Evolutionary conservation across 306 rosid genomes (phyloP), one percentile per base, ranked within the genome.

Genomic region (Styphnolobium japonicum): DNA sequence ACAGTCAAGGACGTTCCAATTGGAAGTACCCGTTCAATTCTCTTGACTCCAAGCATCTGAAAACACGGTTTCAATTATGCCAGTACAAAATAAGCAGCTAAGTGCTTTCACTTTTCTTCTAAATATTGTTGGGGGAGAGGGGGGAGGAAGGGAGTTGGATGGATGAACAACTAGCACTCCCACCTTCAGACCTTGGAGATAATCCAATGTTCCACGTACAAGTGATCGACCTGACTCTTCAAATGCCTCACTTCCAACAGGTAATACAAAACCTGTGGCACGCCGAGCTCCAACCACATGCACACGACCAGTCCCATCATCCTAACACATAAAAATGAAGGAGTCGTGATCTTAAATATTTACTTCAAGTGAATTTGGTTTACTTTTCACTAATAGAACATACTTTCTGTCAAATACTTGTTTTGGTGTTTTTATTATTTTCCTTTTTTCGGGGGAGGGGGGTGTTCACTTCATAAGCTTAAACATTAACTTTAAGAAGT

Each of bases 121-220:
- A 33, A 37, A 66, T 61, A 39, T 8, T 51, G 61, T 51, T 75
- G 49, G 5, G 73, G 73, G 66, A 23, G 34, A 12, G 52, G 40
- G 29, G 33, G 42, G 37, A 15, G 16, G 25, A 34, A 37, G 71
- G 66, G 52, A 78, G n/a, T 37, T 15, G 39, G 67, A 71, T 10
- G 61, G 39, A 68, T 22, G 67, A 52, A 55, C 21, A 34, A 68
- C 29, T 49, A 84, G 31, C 76, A 81, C 34, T 89, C 97, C 90
- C 61, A 95, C 99, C 98, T 93, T 95, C 75, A 95, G 96, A 83
- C 99, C 99, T 84, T 95, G 99, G 45, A 95, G 96, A 93, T 95
- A 95, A 86, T 95, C 98, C 68, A 93, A 87, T 43, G 99, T 95
- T 82, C 99, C 98, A 40, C 99, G 99, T 49, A 90, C 98, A 73